A percentile compares a stretch with the other conserved stretches of the same genome.
These are phyloP conservation scores for Tetrapyrgos nigripes DNA, from an alignment of 1,284 basidiomycete species.

Conservation along the genomic window DNA sequence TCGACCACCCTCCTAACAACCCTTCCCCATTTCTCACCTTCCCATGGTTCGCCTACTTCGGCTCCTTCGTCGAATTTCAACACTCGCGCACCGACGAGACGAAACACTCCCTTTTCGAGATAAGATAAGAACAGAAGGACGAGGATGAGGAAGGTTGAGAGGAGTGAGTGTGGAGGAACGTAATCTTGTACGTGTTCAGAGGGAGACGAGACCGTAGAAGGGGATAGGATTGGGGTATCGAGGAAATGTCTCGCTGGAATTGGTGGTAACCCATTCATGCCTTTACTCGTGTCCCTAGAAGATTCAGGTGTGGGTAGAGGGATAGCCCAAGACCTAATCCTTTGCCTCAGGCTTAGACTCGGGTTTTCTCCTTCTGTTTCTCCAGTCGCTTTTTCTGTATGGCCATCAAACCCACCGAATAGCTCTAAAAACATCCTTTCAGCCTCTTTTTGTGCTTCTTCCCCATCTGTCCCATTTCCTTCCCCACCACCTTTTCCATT, in stretches of 20 bases:
- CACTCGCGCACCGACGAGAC: conserved; percentile 1
- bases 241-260: conserved; percentile 8
- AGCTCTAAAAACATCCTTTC: conserved; percentile 6
- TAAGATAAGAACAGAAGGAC: not conserved
- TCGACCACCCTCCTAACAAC: no score
- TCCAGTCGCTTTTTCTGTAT: no score
- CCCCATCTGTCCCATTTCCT: no score
- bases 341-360: not conserved
- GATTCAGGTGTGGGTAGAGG: not conserved
- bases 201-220: not conserved
- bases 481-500: conserved; percentile 1
- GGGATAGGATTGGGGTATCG: not conserved
- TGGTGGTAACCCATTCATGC: not conserved
- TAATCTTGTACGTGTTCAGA: not conserved
- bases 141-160: not conserved
- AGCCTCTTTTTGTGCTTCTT: no score
- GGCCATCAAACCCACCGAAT: no score
- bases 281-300: not conserved
- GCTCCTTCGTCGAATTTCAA: not conserved
- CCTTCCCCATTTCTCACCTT: no score
- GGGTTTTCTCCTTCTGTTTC: no score
- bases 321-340: not conserved
- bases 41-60: no score
- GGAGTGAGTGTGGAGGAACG: not conserved
- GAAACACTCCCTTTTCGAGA: conserved; percentile 5